phyloP scores from a whole-genome alignment of 495 filamentous ascomycete species.

The Penicillium chermesinum region DNA sequence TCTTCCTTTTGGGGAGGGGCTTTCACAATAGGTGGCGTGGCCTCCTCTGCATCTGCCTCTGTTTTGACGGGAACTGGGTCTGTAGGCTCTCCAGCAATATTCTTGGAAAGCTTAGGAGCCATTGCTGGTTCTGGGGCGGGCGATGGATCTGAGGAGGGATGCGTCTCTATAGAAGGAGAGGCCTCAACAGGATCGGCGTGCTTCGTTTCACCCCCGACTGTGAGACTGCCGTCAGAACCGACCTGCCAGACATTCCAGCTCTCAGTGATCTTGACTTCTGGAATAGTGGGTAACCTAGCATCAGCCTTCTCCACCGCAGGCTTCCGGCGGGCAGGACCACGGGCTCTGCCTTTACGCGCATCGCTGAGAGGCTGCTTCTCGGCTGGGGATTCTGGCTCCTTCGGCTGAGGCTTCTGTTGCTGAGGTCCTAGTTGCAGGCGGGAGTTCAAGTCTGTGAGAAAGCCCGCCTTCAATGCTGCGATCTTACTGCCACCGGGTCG shows the following conservation, averaged over 20 bases:
- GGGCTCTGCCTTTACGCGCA: conserved; percentile 82
- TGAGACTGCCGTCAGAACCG: conserved; percentile 39
- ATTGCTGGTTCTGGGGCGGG: conserved; percentile 10
- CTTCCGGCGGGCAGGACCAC: conserved; percentile 78
- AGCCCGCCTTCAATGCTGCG: conserved; percentile 81
- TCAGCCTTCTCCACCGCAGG: conserved; percentile 41
- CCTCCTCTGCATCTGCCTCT: conserved; percentile 4
- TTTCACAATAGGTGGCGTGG: neutral
- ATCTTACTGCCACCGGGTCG: conserved; percentile 78
- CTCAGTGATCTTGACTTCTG: conserved; percentile 43
- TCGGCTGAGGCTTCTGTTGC: conserved; percentile 63
- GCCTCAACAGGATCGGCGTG: conserved; percentile 13
- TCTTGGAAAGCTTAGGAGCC: conserved; percentile 32
- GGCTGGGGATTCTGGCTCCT: conserved; percentile 52
- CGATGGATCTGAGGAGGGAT: neutral
- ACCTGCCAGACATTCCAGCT: conserved; percentile 51
- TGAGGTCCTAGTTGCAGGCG: conserved; percentile 78
- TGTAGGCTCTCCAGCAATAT: conserved; percentile 52
- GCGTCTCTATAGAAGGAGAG: neutral
- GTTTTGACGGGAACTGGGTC: conserved; percentile 21
- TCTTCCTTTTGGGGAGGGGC: conserved; percentile 5
- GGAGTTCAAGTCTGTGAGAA: conserved; percentile 85
- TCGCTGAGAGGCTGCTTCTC: conserved; percentile 77
- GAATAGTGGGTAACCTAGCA: conserved; percentile 32
- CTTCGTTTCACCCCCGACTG: conserved; percentile 29